Evolutionary conservation across 257 asterid species (phyloP).

Genomic region (Osmanthus fragrans): DNA sequence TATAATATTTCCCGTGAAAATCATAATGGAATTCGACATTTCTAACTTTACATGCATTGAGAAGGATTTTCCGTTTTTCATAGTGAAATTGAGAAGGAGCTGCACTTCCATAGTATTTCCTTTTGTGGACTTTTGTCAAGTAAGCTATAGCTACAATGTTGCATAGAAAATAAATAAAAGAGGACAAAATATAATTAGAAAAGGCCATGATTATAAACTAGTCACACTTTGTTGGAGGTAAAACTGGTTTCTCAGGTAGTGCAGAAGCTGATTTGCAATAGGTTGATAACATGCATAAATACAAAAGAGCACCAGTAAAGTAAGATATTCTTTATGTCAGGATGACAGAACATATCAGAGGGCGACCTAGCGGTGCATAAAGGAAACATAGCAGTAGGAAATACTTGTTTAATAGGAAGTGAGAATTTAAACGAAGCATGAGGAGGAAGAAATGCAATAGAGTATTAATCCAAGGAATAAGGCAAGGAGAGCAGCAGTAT

Average conservation of each 20-base stretch:
- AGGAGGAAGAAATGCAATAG: background rate
- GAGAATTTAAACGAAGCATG: background rate
- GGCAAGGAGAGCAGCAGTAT: too few species aligned
- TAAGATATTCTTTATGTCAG: background rate
- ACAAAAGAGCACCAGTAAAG: conserved; percentile 1
- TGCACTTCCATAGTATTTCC: background rate
- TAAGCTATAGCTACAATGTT: background rate
- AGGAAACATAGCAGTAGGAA: background rate
- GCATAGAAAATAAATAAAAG: background rate
- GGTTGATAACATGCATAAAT: conserved; percentile 1
- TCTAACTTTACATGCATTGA: background rate
- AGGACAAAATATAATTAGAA: conserved; percentile 14
- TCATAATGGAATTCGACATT: background rate
- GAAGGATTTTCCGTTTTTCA: background rate
- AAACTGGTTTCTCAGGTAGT: background rate
- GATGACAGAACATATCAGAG: background rate
- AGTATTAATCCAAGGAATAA: too few species aligned
- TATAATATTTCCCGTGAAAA: background rate
- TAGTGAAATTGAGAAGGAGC: background rate
- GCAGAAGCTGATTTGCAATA: background rate
- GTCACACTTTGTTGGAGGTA: background rate
- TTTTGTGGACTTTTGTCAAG: background rate
- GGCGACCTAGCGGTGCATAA: background rate
- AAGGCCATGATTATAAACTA: background rate
- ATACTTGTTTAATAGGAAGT: conserved; percentile 3